phyloP scores from a whole-genome alignment of 306 rosid species.

The Arachis hypogaea region DNA sequence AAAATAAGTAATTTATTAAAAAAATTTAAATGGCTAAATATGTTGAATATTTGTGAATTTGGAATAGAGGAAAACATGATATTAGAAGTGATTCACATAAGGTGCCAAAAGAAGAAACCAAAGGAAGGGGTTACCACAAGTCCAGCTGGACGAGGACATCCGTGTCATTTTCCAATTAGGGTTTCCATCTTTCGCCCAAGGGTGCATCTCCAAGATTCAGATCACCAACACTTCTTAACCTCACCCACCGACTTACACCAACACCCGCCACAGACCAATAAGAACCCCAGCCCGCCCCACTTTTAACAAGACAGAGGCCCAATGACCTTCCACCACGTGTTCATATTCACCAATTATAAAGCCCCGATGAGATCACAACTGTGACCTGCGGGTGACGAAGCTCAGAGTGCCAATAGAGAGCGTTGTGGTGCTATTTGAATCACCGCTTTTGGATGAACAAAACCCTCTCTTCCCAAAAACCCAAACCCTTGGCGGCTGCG shows the following conservation, averaged over 20 bases:
- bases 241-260: not conserved
- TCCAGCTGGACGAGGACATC: constrained; percentile 53
- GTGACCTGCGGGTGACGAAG: constrained; percentile 61
- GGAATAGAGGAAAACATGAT: not conserved
- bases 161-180: constrained; percentile 70
- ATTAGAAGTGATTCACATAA: constrained; percentile 32
- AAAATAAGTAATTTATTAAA: too few relatives aligned
- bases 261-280: constrained; percentile 42
- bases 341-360: constrained; percentile 2
- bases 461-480: constrained; percentile 87
- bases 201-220: constrained; percentile 44
- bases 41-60: not conserved
- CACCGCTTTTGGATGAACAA: constrained; percentile 79
- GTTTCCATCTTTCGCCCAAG: constrained; percentile 53
- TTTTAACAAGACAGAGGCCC: accelerated
- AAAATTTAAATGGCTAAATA: too few relatives aligned
- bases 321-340: constrained; percentile 1
- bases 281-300: not conserved
- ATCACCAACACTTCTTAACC: not conserved
- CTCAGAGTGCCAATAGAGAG: constrained; percentile 36
- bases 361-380: not conserved
- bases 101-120: constrained; percentile 33
- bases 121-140: constrained; percentile 30
- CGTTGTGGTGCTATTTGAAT: constrained; percentile 96
- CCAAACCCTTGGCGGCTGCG: constrained; percentile 99